phyloP scores from a whole-genome alignment of 805 yeast species.

The Suhomyces sp. region DNA sequence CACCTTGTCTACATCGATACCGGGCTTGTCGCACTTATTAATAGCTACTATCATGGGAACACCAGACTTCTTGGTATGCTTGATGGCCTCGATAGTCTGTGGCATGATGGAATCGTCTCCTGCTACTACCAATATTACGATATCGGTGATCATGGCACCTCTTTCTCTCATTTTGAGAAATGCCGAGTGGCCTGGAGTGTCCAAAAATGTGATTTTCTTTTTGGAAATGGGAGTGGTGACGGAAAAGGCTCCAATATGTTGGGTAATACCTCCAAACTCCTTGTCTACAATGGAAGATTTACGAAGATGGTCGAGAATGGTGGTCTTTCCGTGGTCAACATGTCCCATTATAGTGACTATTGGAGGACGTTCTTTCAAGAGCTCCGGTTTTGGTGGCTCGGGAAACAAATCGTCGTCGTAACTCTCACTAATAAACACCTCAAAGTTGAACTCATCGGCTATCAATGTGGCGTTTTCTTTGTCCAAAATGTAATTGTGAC shows the following conservation, averaged over 20 bases:
- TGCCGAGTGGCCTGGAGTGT: constrained; percentile 98
- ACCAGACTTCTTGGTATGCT: constrained; percentile 79
- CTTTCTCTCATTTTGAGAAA: constrained; percentile 94
- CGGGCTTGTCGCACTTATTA: constrained; percentile 85
- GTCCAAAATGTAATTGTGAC: constrained; percentile 79
- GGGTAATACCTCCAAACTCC: constrained; percentile 96
- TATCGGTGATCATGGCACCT: constrained; percentile 93
- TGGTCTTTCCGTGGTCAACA: constrained; percentile 97
- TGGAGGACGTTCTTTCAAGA: constrained; percentile 74
- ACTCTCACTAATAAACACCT: constrained; percentile 54
- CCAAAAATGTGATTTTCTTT: constrained; percentile 81
- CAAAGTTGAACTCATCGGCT: constrained; percentile 85
- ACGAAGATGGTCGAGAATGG: constrained; percentile 81
- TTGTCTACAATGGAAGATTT: constrained; percentile 78
- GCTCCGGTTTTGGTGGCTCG: constrained; percentile 43
- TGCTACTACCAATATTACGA: constrained; percentile 88
- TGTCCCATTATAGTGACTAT: constrained; percentile 98
- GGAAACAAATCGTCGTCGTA: constrained; percentile 59
- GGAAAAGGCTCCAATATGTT: constrained; percentile 95
- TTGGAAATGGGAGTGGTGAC: constrained; percentile 74
- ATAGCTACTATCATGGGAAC: constrained; percentile 89
- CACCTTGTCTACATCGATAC: constrained; percentile 71
- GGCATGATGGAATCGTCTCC: constrained; percentile 98
- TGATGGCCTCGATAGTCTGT: constrained; percentile 92
- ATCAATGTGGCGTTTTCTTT: constrained; percentile 81